Base-by-base conservation (phyloP, 768 basidiomycete species). In the Boletus sp. region DNA sequence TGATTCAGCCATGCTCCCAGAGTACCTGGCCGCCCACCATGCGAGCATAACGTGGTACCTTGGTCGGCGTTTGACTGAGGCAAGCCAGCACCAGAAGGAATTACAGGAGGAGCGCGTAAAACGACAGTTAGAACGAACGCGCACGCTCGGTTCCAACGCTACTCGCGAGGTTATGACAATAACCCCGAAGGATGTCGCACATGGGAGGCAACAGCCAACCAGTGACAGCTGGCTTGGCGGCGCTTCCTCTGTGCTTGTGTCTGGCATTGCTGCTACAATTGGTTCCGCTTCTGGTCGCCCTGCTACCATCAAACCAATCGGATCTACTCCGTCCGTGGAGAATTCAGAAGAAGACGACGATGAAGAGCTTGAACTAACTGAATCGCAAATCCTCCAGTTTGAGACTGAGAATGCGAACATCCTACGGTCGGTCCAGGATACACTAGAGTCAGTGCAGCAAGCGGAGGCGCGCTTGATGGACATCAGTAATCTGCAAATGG, bases 71-170 rank as follows among this genome's bases (percentile, higher is more conserved):
- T 79, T 99, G 35, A 80, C 93, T 0, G 83, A 89, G 57, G 82
- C 87, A 25, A 88, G 90, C 61, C 84, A 91, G 64, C 77, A 67
- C 15, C 87, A 96, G 61, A 87, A 87, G 60, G 86, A 90, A 59
- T 81, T 98, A 77, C 97, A 99, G 72, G 96, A 98, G 70, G 93
- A 96, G 69, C 86, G 97, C 46, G 81, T 94, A 51, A 87, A 85
- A 68, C 83, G 96, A 5, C 90, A 96, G 64, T 72, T 88, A 54
- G 97, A 98, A 68, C 79, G 92, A 55, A 83, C 87, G 13, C 81
- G 81, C 54, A 90, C 89, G 1, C 79, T 98, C 11, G 95, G 93
- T 5, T 89, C 90, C 7, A 80, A 79, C n/a, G 89, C 87, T 23
- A 79, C 83, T 37, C 79, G 82, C 50, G 89, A 88, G 61, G 80